phyloP scores from a whole-genome alignment of 192 early-diverging fungal genomes.

The Umbelopsis isabellina region DNA sequence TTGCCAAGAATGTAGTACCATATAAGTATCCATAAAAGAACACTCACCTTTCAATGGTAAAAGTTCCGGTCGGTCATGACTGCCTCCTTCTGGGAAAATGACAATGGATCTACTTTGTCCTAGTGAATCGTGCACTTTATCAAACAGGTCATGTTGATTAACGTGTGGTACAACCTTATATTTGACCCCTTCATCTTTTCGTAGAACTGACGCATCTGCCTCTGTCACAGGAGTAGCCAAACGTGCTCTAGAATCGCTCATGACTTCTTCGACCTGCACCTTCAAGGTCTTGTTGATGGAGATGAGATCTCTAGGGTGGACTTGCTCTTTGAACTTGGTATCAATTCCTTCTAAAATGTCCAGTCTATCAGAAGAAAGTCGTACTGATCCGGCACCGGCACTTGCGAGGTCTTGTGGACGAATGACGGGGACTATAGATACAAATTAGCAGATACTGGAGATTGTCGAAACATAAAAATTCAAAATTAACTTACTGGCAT shows the following conservation, averaged over 20 bases:
- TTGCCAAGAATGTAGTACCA: neutral
- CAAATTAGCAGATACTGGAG: neutral
- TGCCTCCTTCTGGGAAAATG: conserved; percentile 98
- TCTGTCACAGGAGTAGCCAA: conserved; percentile 74
- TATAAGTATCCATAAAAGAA: neutral
- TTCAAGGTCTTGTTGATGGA: conserved; percentile 45
- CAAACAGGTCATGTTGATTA: conserved; percentile 86
- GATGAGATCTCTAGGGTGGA: conserved; percentile 61
- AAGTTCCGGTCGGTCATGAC: conserved; percentile 93
- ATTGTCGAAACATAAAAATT: neutral
- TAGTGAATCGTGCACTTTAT: conserved; percentile 77
- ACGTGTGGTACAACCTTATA: conserved; percentile 79
- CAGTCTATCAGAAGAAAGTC: conserved; percentile 54
- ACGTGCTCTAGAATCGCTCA: conserved; percentile 77
- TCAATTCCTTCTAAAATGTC: conserved; percentile 61
- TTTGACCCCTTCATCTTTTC: conserved; percentile 43
- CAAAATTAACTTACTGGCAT: conserved; percentile 67
- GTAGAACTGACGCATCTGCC: conserved; percentile 59
- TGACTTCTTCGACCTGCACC: conserved; percentile 68
- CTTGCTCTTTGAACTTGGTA: conserved; percentile 71
- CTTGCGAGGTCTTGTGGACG: conserved; percentile 88
- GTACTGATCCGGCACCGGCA: conserved; percentile 64
- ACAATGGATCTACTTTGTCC: conserved; percentile 79
- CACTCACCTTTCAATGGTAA: conserved; percentile 85
- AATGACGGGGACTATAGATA: conserved; percentile 79